A percentile compares a stretch with the other conserved stretches of the same genome.
These are phyloP conservation scores for Candida caryicola DNA, from an alignment of 805 yeast genomes.

Conservation along the genomic window DNA sequence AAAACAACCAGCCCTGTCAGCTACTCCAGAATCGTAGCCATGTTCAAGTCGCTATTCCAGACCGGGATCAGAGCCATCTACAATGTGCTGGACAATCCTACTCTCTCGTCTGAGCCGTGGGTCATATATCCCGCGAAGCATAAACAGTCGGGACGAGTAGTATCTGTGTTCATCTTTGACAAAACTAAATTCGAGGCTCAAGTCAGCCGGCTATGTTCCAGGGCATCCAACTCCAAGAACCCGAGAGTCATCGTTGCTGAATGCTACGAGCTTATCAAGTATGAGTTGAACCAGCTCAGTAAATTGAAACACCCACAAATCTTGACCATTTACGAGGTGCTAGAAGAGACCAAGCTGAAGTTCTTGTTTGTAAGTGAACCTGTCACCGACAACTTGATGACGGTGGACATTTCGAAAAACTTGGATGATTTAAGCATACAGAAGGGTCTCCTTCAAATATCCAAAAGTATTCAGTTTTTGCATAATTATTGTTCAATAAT, in stretches of 20 bases:
- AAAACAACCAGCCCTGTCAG: no score
- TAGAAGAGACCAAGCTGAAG: constrained; percentile 80
- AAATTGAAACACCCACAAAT: constrained; percentile 88
- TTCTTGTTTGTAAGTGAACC: constrained; percentile 84
- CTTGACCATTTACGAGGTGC: constrained; percentile 77
- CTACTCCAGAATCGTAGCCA: no score
- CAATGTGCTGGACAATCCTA: constrained; percentile 64
- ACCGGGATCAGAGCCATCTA: constrained; percentile 66
- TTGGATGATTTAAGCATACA: constrained; percentile 72
- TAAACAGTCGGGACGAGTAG: constrained; percentile 55
- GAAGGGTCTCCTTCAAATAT: constrained; percentile 77
- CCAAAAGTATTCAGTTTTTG: constrained; percentile 76
- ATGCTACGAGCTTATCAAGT: constrained; percentile 58
- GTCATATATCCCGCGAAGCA: constrained; percentile 80
- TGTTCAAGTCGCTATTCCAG: constrained; percentile 54
- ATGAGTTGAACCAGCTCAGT: constrained; percentile 69
- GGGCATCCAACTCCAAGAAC: constrained; percentile 32
- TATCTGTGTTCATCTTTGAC: constrained; percentile 84
- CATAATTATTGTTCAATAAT: constrained; percentile 73
- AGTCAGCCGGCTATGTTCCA: constrained; percentile 38
- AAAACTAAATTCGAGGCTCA: constrained; percentile 67
- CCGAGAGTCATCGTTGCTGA: constrained; percentile 58
- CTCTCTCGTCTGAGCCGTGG: constrained; percentile 82
- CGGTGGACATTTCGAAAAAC: constrained; percentile 25
- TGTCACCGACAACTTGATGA: constrained; percentile 54